Percentiles rank a stretch among this genome's conserved stretches.
Conservation (phyloP, 2,329 filamentous ascomycete genomes). For the Fusarium verticillioides region DNA sequence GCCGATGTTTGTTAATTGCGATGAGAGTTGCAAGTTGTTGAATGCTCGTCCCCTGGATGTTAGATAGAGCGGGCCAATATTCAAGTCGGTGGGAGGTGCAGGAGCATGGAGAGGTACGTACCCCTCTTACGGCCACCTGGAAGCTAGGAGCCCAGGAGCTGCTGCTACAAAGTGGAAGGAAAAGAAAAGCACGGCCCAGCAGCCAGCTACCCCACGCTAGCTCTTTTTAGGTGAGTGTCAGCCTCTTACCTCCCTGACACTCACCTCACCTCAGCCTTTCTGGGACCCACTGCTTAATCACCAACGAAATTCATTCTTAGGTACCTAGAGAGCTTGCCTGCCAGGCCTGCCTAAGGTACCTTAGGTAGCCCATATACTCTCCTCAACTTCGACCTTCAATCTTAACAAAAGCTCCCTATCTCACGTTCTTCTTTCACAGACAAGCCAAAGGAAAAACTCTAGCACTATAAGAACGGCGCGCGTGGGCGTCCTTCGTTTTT, state of each 20-base stretch:
- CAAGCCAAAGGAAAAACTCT: not conserved
- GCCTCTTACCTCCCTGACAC: slow-evolving; percentile 24
- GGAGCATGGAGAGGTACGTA: slow-evolving; percentile 36
- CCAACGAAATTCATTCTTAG: slow-evolving; percentile 8
- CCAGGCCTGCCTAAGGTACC: not conserved
- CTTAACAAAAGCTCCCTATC: not conserved
- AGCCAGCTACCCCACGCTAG: slow-evolving; percentile 33
- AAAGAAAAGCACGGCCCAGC: not conserved
- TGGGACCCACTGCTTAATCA: slow-evolving; percentile 16
- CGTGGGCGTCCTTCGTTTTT: not conserved
- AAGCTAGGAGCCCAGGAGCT: slow-evolving; percentile 29
- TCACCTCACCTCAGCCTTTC: slow-evolving; percentile 32
- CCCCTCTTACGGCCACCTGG: slow-evolving; percentile 38
- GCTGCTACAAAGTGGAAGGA: not conserved
- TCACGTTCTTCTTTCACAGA: not conserved
- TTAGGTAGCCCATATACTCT: not conserved
- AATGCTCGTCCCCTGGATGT: slow-evolving; percentile 42
- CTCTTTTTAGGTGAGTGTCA: slow-evolving; percentile 25
- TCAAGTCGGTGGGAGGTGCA: slow-evolving; percentile 43
- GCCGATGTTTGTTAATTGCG: slow-evolving; percentile 33
- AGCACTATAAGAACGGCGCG: not conserved
- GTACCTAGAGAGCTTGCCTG: not conserved
- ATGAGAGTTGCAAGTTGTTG: slow-evolving; percentile 36
- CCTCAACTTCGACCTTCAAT: slow-evolving; percentile 16
- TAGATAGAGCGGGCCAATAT: slow-evolving; percentile 47